A percentile compares a stretch with the other conserved stretches of the same genome.
These are phyloP conservation scores for Fraxinus americana DNA, from an alignment of 257 asterid genomes.

Conservation along the genomic window DNA sequence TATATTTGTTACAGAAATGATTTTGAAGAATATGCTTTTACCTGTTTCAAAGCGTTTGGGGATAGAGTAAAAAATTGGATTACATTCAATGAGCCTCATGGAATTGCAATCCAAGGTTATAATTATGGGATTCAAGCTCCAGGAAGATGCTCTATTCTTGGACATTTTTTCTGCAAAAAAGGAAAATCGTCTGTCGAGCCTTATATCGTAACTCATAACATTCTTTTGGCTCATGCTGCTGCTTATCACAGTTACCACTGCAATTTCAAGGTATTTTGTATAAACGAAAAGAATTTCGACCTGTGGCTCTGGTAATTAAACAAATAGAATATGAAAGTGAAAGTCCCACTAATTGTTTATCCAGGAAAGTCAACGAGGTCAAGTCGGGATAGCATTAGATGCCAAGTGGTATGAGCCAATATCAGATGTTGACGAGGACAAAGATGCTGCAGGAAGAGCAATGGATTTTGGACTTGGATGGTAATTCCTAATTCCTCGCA, in stretches of 20 bases:
- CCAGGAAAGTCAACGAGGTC: slow-evolving; percentile 70
- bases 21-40: slow-evolving; percentile 63
- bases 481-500: slow-evolving; percentile 34
- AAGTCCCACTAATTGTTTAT: background rate
- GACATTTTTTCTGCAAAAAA: slow-evolving; percentile 61
- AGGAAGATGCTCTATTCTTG: slow-evolving; percentile 79
- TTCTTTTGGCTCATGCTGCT: slow-evolving; percentile 75
- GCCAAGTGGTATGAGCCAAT: slow-evolving; percentile 79
- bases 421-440: slow-evolving; percentile 58
- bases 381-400: slow-evolving; percentile 71
- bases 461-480: slow-evolving; percentile 83
- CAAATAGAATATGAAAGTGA: background rate
- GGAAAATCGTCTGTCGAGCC: slow-evolving; percentile 82
- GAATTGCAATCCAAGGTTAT: slow-evolving; percentile 75
- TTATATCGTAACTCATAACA: slow-evolving; percentile 70
- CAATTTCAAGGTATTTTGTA: slow-evolving; percentile 62
- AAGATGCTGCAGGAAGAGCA: slow-evolving; percentile 72
- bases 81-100: slow-evolving; percentile 92
- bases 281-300: background rate
- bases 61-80: slow-evolving; percentile 84
- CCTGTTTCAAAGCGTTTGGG: slow-evolving; percentile 79
- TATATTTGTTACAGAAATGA: slow-evolving; percentile 53
- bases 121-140: slow-evolving; percentile 87
- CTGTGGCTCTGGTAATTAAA: background rate
- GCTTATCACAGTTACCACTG: slow-evolving; percentile 61